Base-by-base conservation (phyloP, 441 rosid genomes). In the Mallotus japonicus region DNA sequence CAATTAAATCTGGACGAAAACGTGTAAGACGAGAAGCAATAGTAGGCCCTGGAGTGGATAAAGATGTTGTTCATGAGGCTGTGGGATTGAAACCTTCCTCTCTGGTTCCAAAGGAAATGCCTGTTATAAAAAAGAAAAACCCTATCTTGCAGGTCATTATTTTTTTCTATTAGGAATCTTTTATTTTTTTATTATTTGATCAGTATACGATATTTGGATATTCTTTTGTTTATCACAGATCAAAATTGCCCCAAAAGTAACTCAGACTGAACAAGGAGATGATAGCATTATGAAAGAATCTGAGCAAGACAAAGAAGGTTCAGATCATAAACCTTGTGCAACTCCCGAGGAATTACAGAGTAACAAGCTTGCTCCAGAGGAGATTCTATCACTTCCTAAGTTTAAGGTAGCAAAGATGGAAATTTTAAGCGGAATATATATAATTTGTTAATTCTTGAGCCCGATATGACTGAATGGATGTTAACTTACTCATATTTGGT, bases 321-420 rank as follows among this genome's bases (percentile, higher is more conserved):
- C 78, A 57, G 85, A 84, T 75, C 66, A 72, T 49, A 84, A 78
- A 71, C 78, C 82, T 20, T 91, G 78, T 87, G 89, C 89, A 46
- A 83, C 85, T 72, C 82, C 71, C 57, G 95, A 87, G 69, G 97
- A 92, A 81, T 70, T 92, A 78, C 90, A 87, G 79, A 83, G 79
- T 72, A 92, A 92, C 76, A 87, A 84, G 88, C 83, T 92, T 75
- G 95, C 92, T 65, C 90, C 94, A 32, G 97, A 92, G 79, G 96
- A 95, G 81, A 91, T 95, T 82, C 80, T 95, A 56, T 91, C 96
- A 17, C 90, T 95, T 75, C 98, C 99, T 60, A 87, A 87, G 91
- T 92, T 95, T 78, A 95, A 95, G 99, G 99, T 92, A 83, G 58
- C 13, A 19, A 37, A 59, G 47, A 69, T 47, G 59, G 32, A 28